These are phyloP conservation scores for Plantago coronopus DNA, from an alignment of 305 asterid genomes.

Conservation along the genomic window DNA sequence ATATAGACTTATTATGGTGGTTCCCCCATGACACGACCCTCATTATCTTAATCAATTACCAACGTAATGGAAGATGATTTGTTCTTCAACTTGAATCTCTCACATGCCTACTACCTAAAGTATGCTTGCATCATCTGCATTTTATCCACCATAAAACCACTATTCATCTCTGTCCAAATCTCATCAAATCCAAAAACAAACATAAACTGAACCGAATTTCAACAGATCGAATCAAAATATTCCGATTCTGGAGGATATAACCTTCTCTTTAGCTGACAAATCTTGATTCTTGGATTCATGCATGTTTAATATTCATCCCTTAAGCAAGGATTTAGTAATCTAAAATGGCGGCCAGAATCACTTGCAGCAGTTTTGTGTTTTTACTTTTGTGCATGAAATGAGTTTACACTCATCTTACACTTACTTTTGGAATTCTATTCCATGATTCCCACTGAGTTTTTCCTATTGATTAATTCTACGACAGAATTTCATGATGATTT, in stretches of 20 bases:
- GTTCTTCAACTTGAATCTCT: no score
- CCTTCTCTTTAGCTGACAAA: slow-evolving; percentile 22
- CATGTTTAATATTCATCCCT: slow-evolving; percentile 4
- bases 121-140: no score
- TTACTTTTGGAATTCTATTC: slow-evolving; percentile 7
- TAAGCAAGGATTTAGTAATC: slow-evolving; percentile 7
- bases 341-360: slow-evolving; percentile 24
- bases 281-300: slow-evolving; percentile 20
- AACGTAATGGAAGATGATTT: no score
- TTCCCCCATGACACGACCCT: no score
- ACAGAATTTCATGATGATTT: background rate
- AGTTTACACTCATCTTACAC: slow-evolving; percentile 14
- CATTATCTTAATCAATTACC: no score
- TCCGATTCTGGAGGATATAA: slow-evolving; percentile 4
- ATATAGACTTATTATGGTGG: no score
- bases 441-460: slow-evolving; percentile 12
- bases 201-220: no score
- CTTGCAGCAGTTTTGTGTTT: slow-evolving; percentile 3
- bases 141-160: no score
- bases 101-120: no score
- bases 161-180: no score
- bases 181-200: background rate
- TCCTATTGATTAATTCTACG: background rate
- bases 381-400: background rate
- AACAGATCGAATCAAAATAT: slow-evolving; percentile 2